These are phyloP conservation scores for Hyaloscypha hepaticicola DNA, from an alignment of 495 filamentous ascomycete genomes.

Conservation along the genomic window DNA sequence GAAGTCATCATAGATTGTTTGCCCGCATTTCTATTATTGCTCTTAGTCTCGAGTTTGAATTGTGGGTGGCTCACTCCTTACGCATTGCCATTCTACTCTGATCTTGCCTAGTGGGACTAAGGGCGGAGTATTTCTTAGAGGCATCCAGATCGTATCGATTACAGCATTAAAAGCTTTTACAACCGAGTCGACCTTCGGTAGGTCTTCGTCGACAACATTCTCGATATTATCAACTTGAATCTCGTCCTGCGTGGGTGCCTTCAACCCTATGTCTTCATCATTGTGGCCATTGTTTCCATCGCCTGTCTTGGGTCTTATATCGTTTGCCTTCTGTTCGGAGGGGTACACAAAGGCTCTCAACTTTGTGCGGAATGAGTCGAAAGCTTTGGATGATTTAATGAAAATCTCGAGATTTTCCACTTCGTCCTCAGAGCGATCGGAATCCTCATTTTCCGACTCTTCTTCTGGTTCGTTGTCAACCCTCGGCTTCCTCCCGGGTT, in stretches of 20 bases:
- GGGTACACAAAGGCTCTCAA: constrained; percentile 13
- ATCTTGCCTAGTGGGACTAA: constrained; percentile 1
- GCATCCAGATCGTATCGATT: background rate
- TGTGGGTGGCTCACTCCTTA: constrained; percentile 3
- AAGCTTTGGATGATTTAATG: constrained; percentile 18
- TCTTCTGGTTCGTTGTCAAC: background rate
- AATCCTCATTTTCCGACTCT: too few species aligned
- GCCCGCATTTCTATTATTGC: constrained; percentile 20
- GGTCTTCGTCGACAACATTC: too few species aligned
- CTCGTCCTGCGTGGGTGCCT: too few species aligned
- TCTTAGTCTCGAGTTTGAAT: background rate
- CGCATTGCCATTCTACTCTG: constrained; percentile 21
- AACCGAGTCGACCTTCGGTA: too few species aligned
- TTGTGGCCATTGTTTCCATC: background rate
- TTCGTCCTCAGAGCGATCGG: constrained; percentile 6
- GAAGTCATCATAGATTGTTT: constrained; percentile 21
- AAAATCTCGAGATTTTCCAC: constrained; percentile 21
- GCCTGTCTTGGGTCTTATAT: background rate
- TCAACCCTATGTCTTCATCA: background rate
- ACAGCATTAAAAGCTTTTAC: background rate
- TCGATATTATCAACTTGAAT: too few species aligned
- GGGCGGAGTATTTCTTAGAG: background rate
- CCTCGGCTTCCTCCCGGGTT: background rate
- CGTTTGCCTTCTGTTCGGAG: background rate
- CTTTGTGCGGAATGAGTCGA: constrained; percentile 3